A percentile compares a stretch with the other conserved stretches of the same genome.
Conservation (phyloP, 208 protist genomes). For the Herpetomonas tarakana region DNA sequence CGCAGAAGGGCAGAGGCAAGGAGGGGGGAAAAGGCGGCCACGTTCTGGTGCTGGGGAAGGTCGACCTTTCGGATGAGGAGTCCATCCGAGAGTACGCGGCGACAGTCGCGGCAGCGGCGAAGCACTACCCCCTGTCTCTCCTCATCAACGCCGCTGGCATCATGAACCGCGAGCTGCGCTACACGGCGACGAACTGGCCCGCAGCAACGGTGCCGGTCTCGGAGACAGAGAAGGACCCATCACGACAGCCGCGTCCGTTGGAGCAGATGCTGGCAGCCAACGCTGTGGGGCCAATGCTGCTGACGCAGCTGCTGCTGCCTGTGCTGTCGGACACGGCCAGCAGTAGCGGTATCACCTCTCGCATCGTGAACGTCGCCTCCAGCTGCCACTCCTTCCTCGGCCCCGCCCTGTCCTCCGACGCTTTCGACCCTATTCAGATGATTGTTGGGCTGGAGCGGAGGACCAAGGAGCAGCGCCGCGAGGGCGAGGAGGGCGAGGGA, state of each 20-base stretch:
- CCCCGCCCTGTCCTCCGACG: background rate
- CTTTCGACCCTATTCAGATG: slow-evolving; percentile 54
- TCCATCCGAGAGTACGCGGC: slow-evolving; percentile 70
- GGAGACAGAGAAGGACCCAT: background rate
- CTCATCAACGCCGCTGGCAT: slow-evolving; percentile 80
- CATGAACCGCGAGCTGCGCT: slow-evolving; percentile 50
- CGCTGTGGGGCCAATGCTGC: slow-evolving; percentile 70
- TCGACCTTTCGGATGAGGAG: slow-evolving; percentile 61
- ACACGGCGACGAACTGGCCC: slow-evolving; percentile 10
- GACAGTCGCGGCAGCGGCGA: slow-evolving; percentile 26
- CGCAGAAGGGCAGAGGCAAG: background rate
- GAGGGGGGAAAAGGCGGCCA: slow-evolving; percentile 3
- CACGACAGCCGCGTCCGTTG: slow-evolving; percentile 11
- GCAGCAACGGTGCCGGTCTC: background rate
- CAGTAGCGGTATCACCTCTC: slow-evolving; percentile 49
- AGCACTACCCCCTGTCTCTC: slow-evolving; percentile 45
- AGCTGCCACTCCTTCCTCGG: slow-evolving; percentile 84
- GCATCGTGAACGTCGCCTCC: slow-evolving; percentile 84
- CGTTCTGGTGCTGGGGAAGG: slow-evolving; percentile 56
- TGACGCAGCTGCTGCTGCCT: slow-evolving; percentile 73
- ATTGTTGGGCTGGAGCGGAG: slow-evolving; percentile 38
- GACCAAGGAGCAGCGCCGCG: background rate
- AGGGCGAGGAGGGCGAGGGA: background rate
- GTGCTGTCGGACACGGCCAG: slow-evolving; percentile 58
- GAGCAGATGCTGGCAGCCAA: slow-evolving; percentile 85